These are phyloP conservation scores for Pleurotus tuber-regium DNA, from an alignment of 768 basidiomycete genomes.

Conservation along the genomic window DNA sequence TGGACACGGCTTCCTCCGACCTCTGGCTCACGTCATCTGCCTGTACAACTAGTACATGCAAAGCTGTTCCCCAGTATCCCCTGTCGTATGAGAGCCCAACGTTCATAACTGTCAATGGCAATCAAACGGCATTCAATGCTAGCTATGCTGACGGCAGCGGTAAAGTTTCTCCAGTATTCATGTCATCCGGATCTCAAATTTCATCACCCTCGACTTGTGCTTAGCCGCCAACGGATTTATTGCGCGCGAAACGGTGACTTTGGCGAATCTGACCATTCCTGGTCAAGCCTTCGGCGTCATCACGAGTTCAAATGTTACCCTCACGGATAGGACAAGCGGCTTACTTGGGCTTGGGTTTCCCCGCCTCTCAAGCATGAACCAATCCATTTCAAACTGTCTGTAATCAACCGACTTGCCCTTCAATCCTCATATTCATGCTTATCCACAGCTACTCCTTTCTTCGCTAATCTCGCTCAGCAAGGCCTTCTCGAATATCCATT, in stretches of 20 bases:
- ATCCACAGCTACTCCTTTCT: slow-evolving; percentile 63
- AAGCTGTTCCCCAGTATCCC: slow-evolving; percentile 65
- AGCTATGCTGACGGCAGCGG: slow-evolving; percentile 70
- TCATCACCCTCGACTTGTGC: not conserved
- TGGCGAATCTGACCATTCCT: slow-evolving; percentile 58
- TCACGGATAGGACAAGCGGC: slow-evolving; percentile 66
- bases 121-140: slow-evolving; percentile 56
- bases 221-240: slow-evolving; percentile 69
- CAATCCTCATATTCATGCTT: too few species aligned
- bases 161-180: too few species aligned
- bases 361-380: slow-evolving; percentile 61
- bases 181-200: too few species aligned
- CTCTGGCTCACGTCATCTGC: slow-evolving; percentile 68
- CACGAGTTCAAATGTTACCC: slow-evolving; percentile 57
- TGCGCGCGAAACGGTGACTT: slow-evolving; percentile 57
- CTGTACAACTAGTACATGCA: slow-evolving; percentile 57
- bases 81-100: slow-evolving; percentile 63
- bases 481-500: slow-evolving; percentile 72
- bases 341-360: slow-evolving; percentile 77
- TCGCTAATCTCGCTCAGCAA: slow-evolving; percentile 56
- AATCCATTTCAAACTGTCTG: slow-evolving; percentile 47
- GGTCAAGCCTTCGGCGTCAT: slow-evolving; percentile 74
- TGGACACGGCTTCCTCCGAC: slow-evolving; percentile 77
- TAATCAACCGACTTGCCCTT: not conserved
- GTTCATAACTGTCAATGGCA: slow-evolving; percentile 58